Conservation (phyloP, 306 rosid genomes). For the Phaseolus lunatus region DNA sequence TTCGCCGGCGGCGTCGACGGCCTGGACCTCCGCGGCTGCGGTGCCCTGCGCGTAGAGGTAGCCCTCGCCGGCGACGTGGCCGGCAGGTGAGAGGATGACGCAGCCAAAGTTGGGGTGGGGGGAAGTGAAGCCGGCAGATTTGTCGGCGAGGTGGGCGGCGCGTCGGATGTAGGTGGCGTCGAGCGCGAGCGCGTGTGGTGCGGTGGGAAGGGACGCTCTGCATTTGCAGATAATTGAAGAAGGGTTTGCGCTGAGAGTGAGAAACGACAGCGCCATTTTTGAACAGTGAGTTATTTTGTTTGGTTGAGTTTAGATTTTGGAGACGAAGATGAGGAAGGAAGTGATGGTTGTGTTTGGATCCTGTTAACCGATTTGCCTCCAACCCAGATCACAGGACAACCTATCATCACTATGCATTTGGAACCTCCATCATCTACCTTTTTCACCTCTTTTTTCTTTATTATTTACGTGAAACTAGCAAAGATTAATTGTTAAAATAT, state of each 20-base stretch:
- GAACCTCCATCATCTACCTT: too few species aligned
- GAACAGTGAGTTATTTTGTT: too few species aligned
- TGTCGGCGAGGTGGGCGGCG: constrained; percentile 76
- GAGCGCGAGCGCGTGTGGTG: constrained; percentile 48
- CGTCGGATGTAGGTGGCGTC: constrained; percentile 68
- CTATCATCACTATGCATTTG: too few species aligned
- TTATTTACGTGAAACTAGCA: too few species aligned
- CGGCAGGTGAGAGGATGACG: constrained; percentile 65
- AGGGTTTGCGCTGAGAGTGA: constrained; percentile 39
- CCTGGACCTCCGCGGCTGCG: constrained; percentile 80
- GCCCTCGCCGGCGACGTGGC: constrained; percentile 76
- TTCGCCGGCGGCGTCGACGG: constrained; percentile 68
- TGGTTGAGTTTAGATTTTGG: background rate
- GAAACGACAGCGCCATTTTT: constrained; percentile 48
- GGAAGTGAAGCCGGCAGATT: constrained; percentile 82
- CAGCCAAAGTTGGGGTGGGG: constrained; percentile 97
- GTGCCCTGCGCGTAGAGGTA: constrained; percentile 93
- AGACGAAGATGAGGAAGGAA: background rate
- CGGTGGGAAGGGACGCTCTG: constrained; percentile 41
- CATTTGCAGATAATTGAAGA: constrained; percentile 61
- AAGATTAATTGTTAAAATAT: too few species aligned
- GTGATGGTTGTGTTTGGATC: too few species aligned
- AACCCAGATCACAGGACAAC: too few species aligned
- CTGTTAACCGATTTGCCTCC: background rate
- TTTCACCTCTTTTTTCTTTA: too few species aligned